Base-by-base conservation (phyloP, 345 rosid species). In the Rhizophora mangle region DNA sequence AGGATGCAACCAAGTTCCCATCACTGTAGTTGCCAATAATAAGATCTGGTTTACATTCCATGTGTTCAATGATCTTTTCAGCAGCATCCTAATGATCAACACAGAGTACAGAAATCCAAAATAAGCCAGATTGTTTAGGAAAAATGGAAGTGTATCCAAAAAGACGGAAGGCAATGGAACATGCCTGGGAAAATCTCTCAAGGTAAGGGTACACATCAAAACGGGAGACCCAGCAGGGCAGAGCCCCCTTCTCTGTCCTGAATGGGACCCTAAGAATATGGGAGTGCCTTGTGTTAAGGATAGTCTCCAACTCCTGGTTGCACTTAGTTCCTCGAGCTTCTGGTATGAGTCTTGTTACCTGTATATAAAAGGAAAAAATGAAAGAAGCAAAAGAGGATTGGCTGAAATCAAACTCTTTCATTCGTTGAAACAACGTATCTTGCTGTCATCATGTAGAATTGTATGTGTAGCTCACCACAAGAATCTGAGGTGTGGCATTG, bases 181-280 rank as follows among this genome's bases (percentile, higher is more conserved):
- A 43, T 79, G 82, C 98, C 88, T 84, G 85, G 52, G 93, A 79
- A 67, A 88, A 95, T 76, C 76, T 87, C 66, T 90, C 93, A 0
- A 95, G 86, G 80, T 87, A 95, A 60, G 99, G 99, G 51, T 95
- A 92, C 67, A 92, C 76, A 72, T 95, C 97, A 29, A 95, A 95
- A 56, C 99, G 82, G 6, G 97, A 92, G 69, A 95, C 85, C 99
- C 99, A 95, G 64, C 86, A 88, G 34, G 85, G 86, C 32, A 95
- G 85, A 64, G 84, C 69, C 30, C 91, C 93, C 64, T 84, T 85
- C 6, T 81, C 86, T 5, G 96, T 85, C 79, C 24, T 85, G 79
- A 95, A 95, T 32, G 99, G 97, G 62, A 92, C 84, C 46, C 99
- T 82, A 18, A 95, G 92, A 72, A 95, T 90, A 79, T 86, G 79